phyloP scores from a whole-genome alignment of 495 filamentous ascomycete genomes.

The Talaromyces proteolyticus region DNA sequence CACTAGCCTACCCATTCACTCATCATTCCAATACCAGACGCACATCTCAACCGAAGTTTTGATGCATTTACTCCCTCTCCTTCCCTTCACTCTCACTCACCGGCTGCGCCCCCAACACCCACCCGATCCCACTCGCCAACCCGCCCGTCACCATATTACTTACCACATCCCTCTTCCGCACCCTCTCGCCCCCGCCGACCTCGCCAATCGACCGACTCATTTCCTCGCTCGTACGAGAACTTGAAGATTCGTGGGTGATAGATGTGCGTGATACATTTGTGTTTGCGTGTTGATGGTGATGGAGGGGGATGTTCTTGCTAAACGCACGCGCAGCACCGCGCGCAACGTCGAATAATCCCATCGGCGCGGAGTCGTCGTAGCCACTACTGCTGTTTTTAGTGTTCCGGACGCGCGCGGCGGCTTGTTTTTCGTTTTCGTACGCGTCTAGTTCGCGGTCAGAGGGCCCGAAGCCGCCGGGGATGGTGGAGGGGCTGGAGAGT shows the following conservation, averaged over 20 bases:
- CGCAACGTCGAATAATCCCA: conserved; percentile 91
- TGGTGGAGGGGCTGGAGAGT: conserved; percentile 21
- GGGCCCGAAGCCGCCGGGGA: conserved; percentile 63
- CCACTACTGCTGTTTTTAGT: conserved; percentile 7
- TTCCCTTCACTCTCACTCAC: conserved; percentile 23
- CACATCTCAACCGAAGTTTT: no score
- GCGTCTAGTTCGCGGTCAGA: conserved; percentile 39
- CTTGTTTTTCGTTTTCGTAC: conserved; percentile 35
- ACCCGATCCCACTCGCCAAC: conserved; percentile 77
- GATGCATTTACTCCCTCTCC: background rate
- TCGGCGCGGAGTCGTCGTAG: conserved; percentile 69
- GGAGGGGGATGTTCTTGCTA: conserved; percentile 55
- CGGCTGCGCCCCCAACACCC: conserved; percentile 74
- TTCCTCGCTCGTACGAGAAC: conserved; percentile 16
- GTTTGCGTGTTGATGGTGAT: conserved; percentile 21
- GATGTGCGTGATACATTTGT: no score
- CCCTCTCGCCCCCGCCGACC: conserved; percentile 38
- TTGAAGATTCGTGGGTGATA: no score
- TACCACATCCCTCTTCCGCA: conserved; percentile 76
- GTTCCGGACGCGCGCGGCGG: conserved; percentile 26
- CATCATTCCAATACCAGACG: no score
- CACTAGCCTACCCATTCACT: background rate
- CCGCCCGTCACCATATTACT: conserved; percentile 66
- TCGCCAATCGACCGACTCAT: conserved; percentile 17
- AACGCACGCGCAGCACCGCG: conserved; percentile 74